Base-by-base conservation (phyloP, 805 yeast species). In the Candida multigemmis region DNA sequence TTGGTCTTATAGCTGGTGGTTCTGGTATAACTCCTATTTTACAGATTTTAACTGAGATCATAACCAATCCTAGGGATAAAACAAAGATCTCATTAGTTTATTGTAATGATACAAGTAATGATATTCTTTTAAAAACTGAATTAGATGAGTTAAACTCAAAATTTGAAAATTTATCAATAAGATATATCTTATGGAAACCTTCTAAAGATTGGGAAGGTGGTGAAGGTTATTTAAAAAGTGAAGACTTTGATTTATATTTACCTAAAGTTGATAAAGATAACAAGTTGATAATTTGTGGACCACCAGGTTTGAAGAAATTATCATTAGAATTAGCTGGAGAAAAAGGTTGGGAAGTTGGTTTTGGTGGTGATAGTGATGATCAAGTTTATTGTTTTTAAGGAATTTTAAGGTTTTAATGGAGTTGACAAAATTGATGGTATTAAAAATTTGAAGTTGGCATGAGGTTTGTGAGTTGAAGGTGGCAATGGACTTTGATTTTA, bases 1-100 rank as follows among this genome's bases (percentile, higher is more conserved):
- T 82, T 31, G 74, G 76, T 12, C 65, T 82, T 57, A 63, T 82
- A 40, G 89, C 87, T 6, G 94, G 91, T 39, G 94, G 94, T 12
- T 74, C 89, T 0, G 94, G 96, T 27, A 78, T 87, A 36, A 84
- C 96, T 6, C 96, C 96, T 20, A 76, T 84, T 56, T 66, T 81
- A 44, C 94, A 86, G 55, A 79, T 87, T 10, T 61, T 82, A 27
- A 75, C 81, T 34, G 70, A 70, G 33, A 65, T 80, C 26, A 71
- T 79, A 35, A 79, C 86, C 11, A 73, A 77, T 15, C 76, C 84
- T 3, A 74, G 66, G 31, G 87, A 80, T 48, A 19, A 47, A 17
- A 78, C 89, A 19, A 64, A 66, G 27, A 62, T 82, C 29, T 62
- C 72, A 3, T 53, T 82, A 37, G 60, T 82, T 27, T 82, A 65